These are phyloP conservation scores for Tricholoma sp. DNA, from an alignment of 768 basidiomycete species.

Conservation along the genomic window DNA sequence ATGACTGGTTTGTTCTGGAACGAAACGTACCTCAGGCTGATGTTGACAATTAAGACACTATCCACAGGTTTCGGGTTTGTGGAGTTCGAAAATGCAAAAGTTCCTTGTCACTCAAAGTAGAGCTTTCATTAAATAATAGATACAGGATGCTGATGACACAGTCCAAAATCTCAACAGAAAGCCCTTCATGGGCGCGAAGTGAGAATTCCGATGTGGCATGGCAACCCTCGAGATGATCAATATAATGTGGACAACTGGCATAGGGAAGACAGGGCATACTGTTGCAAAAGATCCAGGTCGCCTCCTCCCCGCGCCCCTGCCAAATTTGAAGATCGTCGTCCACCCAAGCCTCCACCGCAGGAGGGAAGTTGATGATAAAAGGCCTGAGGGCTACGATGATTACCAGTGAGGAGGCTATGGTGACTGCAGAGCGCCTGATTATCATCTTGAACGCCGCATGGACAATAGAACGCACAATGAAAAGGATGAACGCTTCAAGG, in stretches of 20 bases:
- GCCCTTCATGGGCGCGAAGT: constrained; percentile 86
- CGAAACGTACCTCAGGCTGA: constrained; percentile 11
- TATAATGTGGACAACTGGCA: constrained; percentile 57
- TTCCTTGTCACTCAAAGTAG: neutral
- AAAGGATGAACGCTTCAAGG: constrained; percentile 77
- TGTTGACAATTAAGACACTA: constrained; percentile 19
- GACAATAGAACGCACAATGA: constrained; percentile 80
- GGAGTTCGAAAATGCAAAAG: constrained; percentile 84
- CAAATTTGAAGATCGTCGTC: constrained; percentile 68
- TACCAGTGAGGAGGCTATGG: constrained; percentile 79
- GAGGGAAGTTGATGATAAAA: constrained; percentile 81
- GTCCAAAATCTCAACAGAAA: constrained; percentile 84
- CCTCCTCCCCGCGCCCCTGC: constrained; percentile 57
- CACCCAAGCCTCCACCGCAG: constrained; percentile 67
- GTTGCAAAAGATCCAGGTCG: constrained; percentile 82
- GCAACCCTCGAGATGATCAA: constrained; percentile 53
- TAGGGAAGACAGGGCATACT: constrained; percentile 46
- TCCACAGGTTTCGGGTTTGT: constrained; percentile 87
- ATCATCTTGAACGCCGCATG: constrained; percentile 80
- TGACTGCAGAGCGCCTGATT: constrained; percentile 79
- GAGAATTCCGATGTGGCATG: constrained; percentile 34
- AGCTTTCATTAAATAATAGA: constrained; percentile 1
- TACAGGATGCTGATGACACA: constrained; percentile 92
- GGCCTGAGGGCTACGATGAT: constrained; percentile 92
- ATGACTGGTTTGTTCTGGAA: constrained; percentile 71